Percentiles rank a stretch among this genome's conserved stretches.
These are phyloP conservation scores for Zalaria sp. DNA, from an alignment of 2,329 filamentous ascomycete species.

Conservation along the genomic window DNA sequence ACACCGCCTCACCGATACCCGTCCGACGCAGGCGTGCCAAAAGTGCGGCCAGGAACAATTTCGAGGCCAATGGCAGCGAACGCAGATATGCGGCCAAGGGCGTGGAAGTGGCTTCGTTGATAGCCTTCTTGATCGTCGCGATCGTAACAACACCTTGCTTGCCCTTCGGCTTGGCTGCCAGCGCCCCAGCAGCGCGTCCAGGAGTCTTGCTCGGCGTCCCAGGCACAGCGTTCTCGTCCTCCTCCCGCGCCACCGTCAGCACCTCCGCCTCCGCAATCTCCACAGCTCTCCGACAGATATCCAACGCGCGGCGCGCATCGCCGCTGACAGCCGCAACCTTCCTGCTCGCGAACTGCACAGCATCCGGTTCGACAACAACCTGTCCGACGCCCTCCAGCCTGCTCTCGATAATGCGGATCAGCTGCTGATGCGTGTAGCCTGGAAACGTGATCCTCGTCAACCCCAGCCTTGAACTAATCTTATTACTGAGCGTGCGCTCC, in stretches of 20 bases:
- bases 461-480: constrained; percentile 77
- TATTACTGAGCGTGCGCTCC: constrained; percentile 91
- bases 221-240: constrained; percentile 24
- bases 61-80: constrained; percentile 64
- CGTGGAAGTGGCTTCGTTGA: constrained; percentile 86
- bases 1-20: constrained; percentile 72
- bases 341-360: constrained; percentile 86
- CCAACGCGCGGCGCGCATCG: constrained; percentile 79
- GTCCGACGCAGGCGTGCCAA: constrained; percentile 66
- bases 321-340: constrained; percentile 96
- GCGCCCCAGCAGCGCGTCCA: constrained; percentile 17
- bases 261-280: constrained; percentile 76
- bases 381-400: constrained; percentile 70
- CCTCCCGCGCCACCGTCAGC: constrained; percentile 14
- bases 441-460: constrained; percentile 93
- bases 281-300: constrained; percentile 89
- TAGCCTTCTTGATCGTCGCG: constrained; percentile 82
- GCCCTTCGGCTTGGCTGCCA: constrained; percentile 5
- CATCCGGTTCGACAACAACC: constrained; percentile 81
- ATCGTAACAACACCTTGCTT: constrained; percentile 62
- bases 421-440: constrained; percentile 90
- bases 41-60: constrained; percentile 74
- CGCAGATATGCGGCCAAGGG: constrained; percentile 83
- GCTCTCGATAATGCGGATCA: constrained; percentile 96
- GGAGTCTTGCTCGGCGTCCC: constrained; percentile 49